These are phyloP conservation scores for Diaporthe vexans DNA, from an alignment of 2,329 filamentous ascomycete species.

Conservation along the genomic window DNA sequence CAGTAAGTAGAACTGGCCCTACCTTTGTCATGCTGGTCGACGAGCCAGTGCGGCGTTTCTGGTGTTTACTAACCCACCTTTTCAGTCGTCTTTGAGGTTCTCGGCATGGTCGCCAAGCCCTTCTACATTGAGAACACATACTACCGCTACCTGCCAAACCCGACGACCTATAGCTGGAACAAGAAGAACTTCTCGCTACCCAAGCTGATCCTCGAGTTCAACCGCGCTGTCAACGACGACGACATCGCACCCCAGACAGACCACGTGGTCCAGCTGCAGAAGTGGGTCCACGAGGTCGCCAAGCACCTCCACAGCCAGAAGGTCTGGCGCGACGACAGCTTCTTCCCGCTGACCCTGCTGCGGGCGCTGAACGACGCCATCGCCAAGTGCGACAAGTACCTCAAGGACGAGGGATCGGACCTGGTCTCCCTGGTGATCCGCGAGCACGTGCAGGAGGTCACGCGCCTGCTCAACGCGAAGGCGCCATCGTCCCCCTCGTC, in stretches of 20 bases:
- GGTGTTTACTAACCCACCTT: constrained; percentile 41
- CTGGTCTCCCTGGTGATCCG: constrained; percentile 62
- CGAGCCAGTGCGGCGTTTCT: neutral
- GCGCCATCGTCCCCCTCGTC: constrained; percentile 21
- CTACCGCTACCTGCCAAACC: constrained; percentile 70
- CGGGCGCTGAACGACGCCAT: constrained; percentile 57
- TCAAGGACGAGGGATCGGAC: constrained; percentile 50
- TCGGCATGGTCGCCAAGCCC: constrained; percentile 69
- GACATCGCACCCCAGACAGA: constrained; percentile 39
- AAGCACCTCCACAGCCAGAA: constrained; percentile 41
- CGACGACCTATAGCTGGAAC: constrained; percentile 68
- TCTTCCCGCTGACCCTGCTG: constrained; percentile 54
- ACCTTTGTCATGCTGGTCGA: neutral
- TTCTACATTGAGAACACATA: constrained; percentile 64
- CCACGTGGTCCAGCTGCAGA: constrained; percentile 40
- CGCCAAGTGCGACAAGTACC: constrained; percentile 58
- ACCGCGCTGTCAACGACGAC: constrained; percentile 47
- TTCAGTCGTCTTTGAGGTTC: constrained; percentile 68
- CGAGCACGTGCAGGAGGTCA: constrained; percentile 63
- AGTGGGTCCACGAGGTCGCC: constrained; percentile 34
- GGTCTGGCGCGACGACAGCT: constrained; percentile 30
- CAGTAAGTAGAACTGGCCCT: constrained; percentile 51
- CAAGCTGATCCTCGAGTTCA: constrained; percentile 58
- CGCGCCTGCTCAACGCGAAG: constrained; percentile 59
- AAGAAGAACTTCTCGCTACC: constrained; percentile 61